Base-by-base conservation (phyloP, 164 flowering plant species). In the Annona squamosa region DNA sequence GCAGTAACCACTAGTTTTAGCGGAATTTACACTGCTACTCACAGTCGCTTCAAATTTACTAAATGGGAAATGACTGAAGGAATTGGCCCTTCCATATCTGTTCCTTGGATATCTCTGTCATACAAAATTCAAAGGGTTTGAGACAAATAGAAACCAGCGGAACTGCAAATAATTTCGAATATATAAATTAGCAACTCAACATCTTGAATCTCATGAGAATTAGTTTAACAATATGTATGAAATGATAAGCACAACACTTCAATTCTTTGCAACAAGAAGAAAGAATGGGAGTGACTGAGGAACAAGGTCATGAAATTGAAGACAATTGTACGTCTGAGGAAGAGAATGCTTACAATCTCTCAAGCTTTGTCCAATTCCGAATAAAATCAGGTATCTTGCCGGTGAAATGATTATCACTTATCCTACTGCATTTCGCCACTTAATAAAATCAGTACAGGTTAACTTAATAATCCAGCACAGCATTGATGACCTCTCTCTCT, bases 81-180 rank as follows among this genome's bases (percentile, higher is more conserved):
- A 77, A 90, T 88, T 2, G 94, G 97, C 3, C 94, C 94, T 69
- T 71, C 75, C 43, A 90, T 70, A 67, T 91, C 90, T 77, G 86
- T 90, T 42, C 87, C 91, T 57, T 82, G 81, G 81, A 91, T 82
- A 72, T 81, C 89, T 81, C 97, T 91, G 73, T 45, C n/a, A 72
- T 52, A 52, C 59, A 52, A 52, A 16, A 52, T 52, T 52, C 13
- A 26, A 26, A 26, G 37, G 37, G 37, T 26, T 26, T 26, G 37
- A 26, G 37, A 26, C 37, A 26, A 26, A 26, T 26, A 26, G 37
- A 26, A 26, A 26, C 37, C 37, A 26, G 37, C 37, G 37, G 37
- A 26, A 26, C 37, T 26, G 37, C 37, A 1, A 26, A 26, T 26
- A 26, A 26, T 26, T 26, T 26, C 37, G 37, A 26, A 26, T 26